Evolutionary conservation across 305 asterid genomes (phyloP), one percentile per base, ranked within the genome.

Genomic region (Fraxinus baroniana): DNA sequence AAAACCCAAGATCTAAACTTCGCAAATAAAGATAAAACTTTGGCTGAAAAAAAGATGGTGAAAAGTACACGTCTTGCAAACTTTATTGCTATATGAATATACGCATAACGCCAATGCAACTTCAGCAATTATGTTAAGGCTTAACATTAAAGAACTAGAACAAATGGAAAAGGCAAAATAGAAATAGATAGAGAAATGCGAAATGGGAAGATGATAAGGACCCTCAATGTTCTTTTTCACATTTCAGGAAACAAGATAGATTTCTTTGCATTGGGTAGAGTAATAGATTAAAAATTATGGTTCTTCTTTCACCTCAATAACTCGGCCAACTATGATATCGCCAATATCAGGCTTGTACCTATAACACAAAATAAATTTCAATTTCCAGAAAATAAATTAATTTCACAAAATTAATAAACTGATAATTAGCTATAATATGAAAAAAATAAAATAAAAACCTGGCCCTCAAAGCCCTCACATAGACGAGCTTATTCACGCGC

Each of bases 291-390:
- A 52, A 64, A 26, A 12, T 28, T 12, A 0, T 3, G 74, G 35
- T 68, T 28, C 15, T 20, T 44, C 57, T 37, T 46, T 81, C 85
- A 95, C 99, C 97, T 95, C 99, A 75, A 91, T 87, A 75, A 95
- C 97, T 60, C 98, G 94, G 83, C 98, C 98, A 3, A 94, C 92
- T 18, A 95, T 88, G 74, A 94, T 95, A 89, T 94, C 98, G 4
- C 98, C 99, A 28, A 90, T 86, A 86, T 94, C 99, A 18, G 97
- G 98, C 90, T 95, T 94, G 87, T 95, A 95, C 95, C 98, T 95
- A 76, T 15, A 81, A 20, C 7, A 39, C 41, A 49, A 49, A 17
- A 49, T 4, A 17, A 49, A 49, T 33, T 32, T 74, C 30, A 66
- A 26, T 66, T 26, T 24, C 46, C 7, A 66, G 22, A 66, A 57